Evolutionary conservation across 2,329 filamentous ascomycete species (phyloP), one percentile per base, ranked within the genome.

Genomic region (Monilinia fructigena): DNA sequence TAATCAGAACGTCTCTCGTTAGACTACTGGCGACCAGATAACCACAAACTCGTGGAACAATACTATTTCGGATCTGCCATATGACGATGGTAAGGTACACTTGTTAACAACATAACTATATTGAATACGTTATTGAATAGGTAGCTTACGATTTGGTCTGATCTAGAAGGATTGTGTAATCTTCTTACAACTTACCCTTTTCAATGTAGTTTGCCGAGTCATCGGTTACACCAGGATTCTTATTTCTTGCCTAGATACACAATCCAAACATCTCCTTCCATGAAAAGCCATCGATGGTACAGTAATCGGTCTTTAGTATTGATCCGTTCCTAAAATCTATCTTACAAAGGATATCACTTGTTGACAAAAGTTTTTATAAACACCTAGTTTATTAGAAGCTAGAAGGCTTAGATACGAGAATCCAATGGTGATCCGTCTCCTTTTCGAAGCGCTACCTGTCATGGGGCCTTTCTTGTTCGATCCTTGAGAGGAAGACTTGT

Each of bases 131-230:
- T 35, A 35, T 35, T 35, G 5, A 8, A 35, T 6, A 35, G 31
- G 31, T 7, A 26, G 58, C 58, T 40, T 38, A 38, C n/a, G 14
- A 60, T 38, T 50, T 60, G 38, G 28, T 35, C 45, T 50, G 14
- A 60, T 60, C 58, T 61, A 61, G 31, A 61, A 61, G 58, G 45
- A 60, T 35, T 38, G 42, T 59, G 26, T 23, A 48, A 48, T 48
- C 42, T 60, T 60, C 56, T 60, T 11, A 60, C 12, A 38, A 60
- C 42, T 52, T 61, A 11, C 58, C 45, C 58, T 38, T 60, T 50
- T 61, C 58, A 40, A 8, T 38, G 7, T 23, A 26, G 58, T 26
- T 50, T 45, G 58, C 45, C 45, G 28, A 12, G 18, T 26, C 23
- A 14, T 40, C 35, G 31, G 45, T 61, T 61, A 50, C 45, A 52